phyloP scores from a whole-genome alignment of 305 asterid genomes.

The Vinca major region DNA sequence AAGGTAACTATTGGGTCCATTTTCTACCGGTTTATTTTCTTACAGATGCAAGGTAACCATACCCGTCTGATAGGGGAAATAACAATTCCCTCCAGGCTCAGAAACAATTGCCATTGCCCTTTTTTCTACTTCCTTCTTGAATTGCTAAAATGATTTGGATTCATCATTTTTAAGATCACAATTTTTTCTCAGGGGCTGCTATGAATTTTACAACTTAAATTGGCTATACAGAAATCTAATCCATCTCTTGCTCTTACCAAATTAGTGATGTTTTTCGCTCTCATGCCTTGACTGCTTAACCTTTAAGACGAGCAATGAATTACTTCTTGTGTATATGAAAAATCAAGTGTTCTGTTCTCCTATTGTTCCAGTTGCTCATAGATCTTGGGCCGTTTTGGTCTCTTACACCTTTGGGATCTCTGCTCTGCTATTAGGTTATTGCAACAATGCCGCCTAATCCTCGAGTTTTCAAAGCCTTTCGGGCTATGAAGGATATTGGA shows the following conservation, averaged over 20 bases:
- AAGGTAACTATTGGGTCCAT: too few species aligned
- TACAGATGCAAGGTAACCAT: too few species aligned
- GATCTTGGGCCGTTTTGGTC: conserved; percentile 6
- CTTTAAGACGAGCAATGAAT: not conserved
- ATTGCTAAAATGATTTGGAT: not conserved
- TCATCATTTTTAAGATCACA: not conserved
- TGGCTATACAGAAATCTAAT: not conserved
- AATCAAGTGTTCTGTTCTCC: not conserved
- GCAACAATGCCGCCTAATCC: conserved; percentile 39
- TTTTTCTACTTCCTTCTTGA: not conserved
- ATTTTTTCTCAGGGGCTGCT: not conserved
- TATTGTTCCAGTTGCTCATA: conserved; percentile 7
- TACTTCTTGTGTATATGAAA: not conserved
- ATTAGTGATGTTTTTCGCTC: not conserved
- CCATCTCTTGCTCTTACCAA: not conserved
- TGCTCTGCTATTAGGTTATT: conserved; percentile 14
- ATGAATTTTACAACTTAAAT: not conserved
- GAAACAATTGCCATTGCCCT: too few species aligned
- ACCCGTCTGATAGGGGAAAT: too few species aligned
- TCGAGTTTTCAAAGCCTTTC: conserved; percentile 48
- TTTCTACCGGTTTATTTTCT: too few species aligned
- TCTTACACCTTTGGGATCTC: conserved; percentile 3
- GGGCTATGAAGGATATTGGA: conserved; percentile 62
- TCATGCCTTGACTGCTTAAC: not conserved
- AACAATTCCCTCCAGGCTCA: too few species aligned